Conservation (phyloP, 108 stramenopile genomes). For the Nitzschia sp. region DNA sequence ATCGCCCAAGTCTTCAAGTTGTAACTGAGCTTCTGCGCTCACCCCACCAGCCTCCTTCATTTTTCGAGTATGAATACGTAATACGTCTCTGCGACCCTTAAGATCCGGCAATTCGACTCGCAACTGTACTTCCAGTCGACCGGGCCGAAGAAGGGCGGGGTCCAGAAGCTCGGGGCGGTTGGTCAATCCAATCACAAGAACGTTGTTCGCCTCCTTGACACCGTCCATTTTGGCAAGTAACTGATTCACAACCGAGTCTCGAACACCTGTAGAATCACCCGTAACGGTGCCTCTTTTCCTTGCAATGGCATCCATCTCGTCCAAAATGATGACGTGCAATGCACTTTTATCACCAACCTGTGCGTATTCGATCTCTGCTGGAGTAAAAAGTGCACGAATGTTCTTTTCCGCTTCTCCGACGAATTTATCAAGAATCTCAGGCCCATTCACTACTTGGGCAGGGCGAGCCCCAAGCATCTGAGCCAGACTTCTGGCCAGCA, state of each 20-base stretch:
- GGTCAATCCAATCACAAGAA: constrained; percentile 85
- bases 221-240: constrained; percentile 93
- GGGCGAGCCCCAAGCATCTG: constrained; percentile 89
- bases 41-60: constrained; percentile 82
- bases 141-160: constrained; percentile 78
- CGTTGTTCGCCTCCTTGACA: constrained; percentile 68
- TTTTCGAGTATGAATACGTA: constrained; percentile 84
- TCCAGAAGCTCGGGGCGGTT: constrained; percentile 89
- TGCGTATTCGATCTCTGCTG: constrained; percentile 68
- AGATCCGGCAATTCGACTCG: constrained; percentile 76
- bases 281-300: constrained; percentile 73
- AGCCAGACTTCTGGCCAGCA: constrained; percentile 91
- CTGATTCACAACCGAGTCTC: constrained; percentile 90
- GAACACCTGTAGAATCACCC: constrained; percentile 64
- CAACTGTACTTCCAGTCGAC: constrained; percentile 89
- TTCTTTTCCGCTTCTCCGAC: constrained; percentile 79
- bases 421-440: constrained; percentile 69
- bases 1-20: constrained; percentile 56
- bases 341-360: constrained; percentile 67
- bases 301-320: constrained; percentile 91
- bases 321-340: constrained; percentile 86
- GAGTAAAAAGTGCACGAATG: constrained; percentile 65
- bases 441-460: constrained; percentile 91
- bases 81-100: constrained; percentile 72
- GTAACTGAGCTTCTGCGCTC: constrained; percentile 40